phyloP scores from a whole-genome alignment of 768 basidiomycete genomes.

The Lentinula edodes region DNA sequence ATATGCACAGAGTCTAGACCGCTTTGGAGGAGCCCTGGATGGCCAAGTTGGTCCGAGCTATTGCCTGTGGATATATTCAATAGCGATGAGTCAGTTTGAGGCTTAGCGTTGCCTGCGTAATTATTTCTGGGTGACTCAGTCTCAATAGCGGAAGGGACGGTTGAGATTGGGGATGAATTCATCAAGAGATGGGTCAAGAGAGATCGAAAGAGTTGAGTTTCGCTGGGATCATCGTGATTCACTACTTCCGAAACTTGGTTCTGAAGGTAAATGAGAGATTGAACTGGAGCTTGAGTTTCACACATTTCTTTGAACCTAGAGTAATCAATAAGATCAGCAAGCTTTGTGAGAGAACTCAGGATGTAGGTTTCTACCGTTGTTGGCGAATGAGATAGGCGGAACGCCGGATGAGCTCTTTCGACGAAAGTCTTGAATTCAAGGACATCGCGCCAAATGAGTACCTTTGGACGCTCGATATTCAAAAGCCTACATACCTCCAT shows the following conservation, averaged over 20 bases:
- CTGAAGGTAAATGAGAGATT: constrained; percentile 69
- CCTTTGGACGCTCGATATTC: background rate
- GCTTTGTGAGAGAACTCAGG: background rate
- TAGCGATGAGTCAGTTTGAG: background rate
- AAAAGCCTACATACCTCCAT: constrained; percentile 42
- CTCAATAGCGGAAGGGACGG: constrained; percentile 8
- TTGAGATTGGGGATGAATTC: constrained; percentile 21
- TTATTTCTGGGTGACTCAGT: background rate
- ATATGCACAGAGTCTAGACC: background rate
- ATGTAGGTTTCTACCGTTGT: constrained; percentile 59
- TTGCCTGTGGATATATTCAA: background rate
- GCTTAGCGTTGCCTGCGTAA: background rate
- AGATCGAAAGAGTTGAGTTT: constrained; percentile 57
- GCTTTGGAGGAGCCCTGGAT: background rate
- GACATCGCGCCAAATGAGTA: background rate
- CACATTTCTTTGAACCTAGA: constrained; percentile 81
- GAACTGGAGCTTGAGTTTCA: constrained; percentile 47
- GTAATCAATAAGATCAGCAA: background rate
- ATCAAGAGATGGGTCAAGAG: constrained; percentile 61
- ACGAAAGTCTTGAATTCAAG: constrained; percentile 41
- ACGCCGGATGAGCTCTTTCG: constrained; percentile 58
- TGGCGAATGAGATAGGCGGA: constrained; percentile 60
- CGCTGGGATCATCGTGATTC: constrained; percentile 57
- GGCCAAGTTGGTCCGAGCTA: background rate
- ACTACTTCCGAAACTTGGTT: constrained; percentile 66